These are phyloP conservation scores for Schizochytrium sp. DNA, from an alignment of 108 stramenopile genomes.

Conservation along the genomic window DNA sequence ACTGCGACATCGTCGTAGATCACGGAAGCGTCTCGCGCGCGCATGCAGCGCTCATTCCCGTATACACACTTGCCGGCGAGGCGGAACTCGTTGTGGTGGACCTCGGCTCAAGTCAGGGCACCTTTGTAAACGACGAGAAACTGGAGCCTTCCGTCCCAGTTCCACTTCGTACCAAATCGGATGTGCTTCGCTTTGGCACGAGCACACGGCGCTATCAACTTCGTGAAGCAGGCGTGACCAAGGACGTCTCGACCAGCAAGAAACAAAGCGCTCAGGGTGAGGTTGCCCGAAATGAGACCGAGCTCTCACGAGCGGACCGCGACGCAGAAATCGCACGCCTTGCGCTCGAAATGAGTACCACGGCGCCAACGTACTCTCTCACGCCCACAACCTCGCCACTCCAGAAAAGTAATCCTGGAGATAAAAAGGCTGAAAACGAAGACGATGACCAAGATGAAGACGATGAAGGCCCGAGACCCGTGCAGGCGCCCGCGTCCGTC, in stretches of 20 bases:
- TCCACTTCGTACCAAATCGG: neutral
- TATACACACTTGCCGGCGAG: neutral
- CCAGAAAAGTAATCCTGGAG: neutral
- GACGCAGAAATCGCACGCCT: neutral
- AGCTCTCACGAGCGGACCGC: neutral
- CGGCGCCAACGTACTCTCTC: neutral
- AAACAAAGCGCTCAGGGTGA: neutral
- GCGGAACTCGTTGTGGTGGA: neutral
- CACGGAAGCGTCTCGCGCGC: neutral
- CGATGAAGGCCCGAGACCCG: neutral
- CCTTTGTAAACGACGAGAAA: neutral
- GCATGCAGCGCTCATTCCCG: neutral
- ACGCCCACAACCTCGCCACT: too few species aligned
- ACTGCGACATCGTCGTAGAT: neutral
- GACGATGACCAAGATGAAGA: neutral
- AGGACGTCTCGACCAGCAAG: too few species aligned
- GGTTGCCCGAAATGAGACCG: neutral
- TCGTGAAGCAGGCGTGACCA: too few species aligned
- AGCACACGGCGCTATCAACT: neutral
- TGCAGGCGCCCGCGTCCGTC: neutral
- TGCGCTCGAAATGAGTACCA: neutral
- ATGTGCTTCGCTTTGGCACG: neutral
- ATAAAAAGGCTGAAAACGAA: neutral
- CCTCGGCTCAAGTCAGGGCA: neutral
- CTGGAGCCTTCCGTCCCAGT: neutral